These are phyloP conservation scores for Lizonia empirigonia DNA, from an alignment of 2,329 filamentous ascomycete genomes.

Conservation along the genomic window DNA sequence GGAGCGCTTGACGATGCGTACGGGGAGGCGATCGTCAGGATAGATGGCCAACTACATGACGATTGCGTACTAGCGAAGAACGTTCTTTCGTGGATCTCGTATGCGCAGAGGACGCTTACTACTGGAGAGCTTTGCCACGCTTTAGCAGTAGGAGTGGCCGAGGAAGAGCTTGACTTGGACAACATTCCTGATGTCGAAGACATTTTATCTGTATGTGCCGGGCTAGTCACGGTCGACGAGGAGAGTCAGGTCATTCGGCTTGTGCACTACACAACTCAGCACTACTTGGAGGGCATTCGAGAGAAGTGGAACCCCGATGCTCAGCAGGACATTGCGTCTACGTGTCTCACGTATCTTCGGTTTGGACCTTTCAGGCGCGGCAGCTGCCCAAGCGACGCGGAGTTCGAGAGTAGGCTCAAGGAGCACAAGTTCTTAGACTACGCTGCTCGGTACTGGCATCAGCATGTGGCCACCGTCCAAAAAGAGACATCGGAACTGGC, in stretches of 20 bases:
- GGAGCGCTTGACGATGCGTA: conserved; percentile 51
- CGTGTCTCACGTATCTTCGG: conserved; percentile 40
- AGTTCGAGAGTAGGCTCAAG: conserved; percentile 22
- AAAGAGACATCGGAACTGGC: conserved; percentile 11
- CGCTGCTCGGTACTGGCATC: conserved; percentile 31
- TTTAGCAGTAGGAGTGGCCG: conserved; percentile 17
- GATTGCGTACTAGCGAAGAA: conserved; percentile 46
- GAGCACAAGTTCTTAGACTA: conserved; percentile 35
- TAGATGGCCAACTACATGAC: conserved; percentile 47
- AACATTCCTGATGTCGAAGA: conserved; percentile 22
- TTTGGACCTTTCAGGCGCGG: conserved; percentile 29
- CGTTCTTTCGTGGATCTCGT: conserved; percentile 25
- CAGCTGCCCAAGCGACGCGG: conserved; percentile 17
- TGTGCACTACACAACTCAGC: conserved; percentile 39
- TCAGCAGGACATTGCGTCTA: conserved; percentile 25
- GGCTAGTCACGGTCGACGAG: conserved; percentile 40
- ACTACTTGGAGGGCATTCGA: conserved; percentile 36
- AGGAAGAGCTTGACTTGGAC: conserved; percentile 14
- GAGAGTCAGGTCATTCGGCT: conserved; percentile 34
- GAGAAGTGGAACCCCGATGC: conserved; percentile 28
- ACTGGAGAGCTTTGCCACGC: conserved; percentile 19
- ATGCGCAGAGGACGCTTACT: conserved; percentile 19
- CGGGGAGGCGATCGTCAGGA: conserved; percentile 50
- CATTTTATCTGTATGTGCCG: conserved; percentile 30
- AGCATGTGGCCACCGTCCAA: conserved; percentile 24